A percentile compares a stretch with the other conserved stretches of the same genome.
These are phyloP conservation scores for Pseudopithomyces chartarum DNA, from an alignment of 2,329 filamentous ascomycete genomes.

Conservation along the genomic window DNA sequence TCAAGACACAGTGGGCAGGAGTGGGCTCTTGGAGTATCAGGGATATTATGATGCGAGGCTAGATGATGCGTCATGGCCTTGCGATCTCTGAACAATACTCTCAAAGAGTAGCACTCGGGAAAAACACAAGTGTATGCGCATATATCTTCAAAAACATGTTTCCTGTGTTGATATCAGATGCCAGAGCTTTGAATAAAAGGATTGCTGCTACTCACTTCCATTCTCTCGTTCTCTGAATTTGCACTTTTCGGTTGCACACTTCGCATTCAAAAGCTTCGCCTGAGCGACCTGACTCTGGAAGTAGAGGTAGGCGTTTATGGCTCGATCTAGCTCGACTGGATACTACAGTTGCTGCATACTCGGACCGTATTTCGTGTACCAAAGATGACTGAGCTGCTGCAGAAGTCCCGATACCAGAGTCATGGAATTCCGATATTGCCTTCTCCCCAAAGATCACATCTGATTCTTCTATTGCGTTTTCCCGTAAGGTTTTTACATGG, in stretches of 20 bases:
- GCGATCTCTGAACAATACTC: slow-evolving; percentile 4
- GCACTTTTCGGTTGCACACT: slow-evolving; percentile 11
- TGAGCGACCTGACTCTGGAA: slow-evolving; percentile 6
- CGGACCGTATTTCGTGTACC: not conserved
- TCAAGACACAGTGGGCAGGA: slow-evolving; percentile 13
- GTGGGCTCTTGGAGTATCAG: not conserved
- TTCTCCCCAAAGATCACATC: not conserved
- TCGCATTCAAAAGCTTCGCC: slow-evolving; percentile 13
- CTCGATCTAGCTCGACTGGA: slow-evolving; percentile 10
- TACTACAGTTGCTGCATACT: slow-evolving; percentile 11
- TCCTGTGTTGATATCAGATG: slow-evolving; percentile 1
- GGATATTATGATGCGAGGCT: slow-evolving; percentile 1
- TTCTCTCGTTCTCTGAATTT: slow-evolving; percentile 7
- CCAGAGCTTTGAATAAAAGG: not conserved
- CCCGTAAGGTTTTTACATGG: slow-evolving; percentile 6
- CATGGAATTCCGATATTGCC: slow-evolving; percentile 3
- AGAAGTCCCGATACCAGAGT: slow-evolving; percentile 7
- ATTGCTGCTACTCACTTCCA: slow-evolving; percentile 10
- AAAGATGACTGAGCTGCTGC: not conserved
- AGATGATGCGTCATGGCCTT: slow-evolving; percentile 1
- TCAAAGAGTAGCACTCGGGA: not conserved
- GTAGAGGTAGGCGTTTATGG: slow-evolving; percentile 13
- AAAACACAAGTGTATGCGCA: slow-evolving; percentile 14
- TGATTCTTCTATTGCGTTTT: not conserved
- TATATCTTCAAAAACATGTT: slow-evolving; percentile 13